A percentile compares a stretch with the other conserved stretches of the same genome.
phyloP scores from a whole-genome alignment of 306 rosid species.

The Rosa chinensis region DNA sequence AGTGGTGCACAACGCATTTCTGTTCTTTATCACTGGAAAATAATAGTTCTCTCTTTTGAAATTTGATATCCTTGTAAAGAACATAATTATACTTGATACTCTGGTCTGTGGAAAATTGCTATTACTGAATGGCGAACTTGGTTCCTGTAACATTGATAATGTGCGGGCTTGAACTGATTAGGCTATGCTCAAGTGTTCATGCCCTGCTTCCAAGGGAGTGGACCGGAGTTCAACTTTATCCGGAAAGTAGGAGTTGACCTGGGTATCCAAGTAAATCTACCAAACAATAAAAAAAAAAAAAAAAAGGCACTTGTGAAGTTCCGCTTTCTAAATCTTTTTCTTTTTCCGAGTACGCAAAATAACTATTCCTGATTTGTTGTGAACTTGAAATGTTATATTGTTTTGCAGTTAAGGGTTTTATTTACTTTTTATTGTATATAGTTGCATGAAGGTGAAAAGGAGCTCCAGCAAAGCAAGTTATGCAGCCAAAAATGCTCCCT shows the following conservation, averaged over 20 bases:
- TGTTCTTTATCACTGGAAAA: slow-evolving; percentile 18
- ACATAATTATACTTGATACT: neutral
- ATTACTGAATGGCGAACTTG: neutral
- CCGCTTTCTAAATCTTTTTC: neutral
- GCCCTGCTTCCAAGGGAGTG: neutral
- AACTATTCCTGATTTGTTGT: neutral
- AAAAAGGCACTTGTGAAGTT: neutral
- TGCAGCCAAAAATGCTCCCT: slow-evolving; percentile 67
- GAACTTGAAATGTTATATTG: slow-evolving; percentile 3
- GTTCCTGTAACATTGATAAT: neutral
- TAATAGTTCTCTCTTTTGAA: neutral
- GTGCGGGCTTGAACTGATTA: neutral
- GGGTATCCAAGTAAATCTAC: neutral
- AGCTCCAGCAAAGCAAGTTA: slow-evolving; percentile 69
- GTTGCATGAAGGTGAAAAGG: slow-evolving; percentile 74
- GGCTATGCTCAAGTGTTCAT: neutral
- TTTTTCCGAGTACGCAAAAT: neutral
- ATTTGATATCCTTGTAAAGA: neutral
- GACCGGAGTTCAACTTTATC: neutral
- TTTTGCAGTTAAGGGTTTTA: neutral
- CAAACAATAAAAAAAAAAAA: neutral
- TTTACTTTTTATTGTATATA: slow-evolving; percentile 10
- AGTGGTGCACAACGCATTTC: slow-evolving; percentile 32
- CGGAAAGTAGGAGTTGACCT: neutral
- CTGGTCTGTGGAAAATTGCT: neutral